phyloP scores from a whole-genome alignment of 768 basidiomycete genomes.

The Wakefieldia striispora region DNA sequence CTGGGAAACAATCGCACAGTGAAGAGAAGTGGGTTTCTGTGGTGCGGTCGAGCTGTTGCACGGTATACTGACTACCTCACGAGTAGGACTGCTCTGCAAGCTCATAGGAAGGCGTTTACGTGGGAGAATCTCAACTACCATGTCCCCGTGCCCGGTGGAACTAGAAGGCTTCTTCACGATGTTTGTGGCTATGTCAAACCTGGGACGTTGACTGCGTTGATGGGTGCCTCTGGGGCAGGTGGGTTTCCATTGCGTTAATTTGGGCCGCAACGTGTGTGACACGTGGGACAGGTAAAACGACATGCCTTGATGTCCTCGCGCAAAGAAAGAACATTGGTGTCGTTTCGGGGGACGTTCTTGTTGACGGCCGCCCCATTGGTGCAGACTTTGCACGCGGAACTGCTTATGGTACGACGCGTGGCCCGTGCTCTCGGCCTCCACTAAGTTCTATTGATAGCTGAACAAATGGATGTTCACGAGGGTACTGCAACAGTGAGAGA shows the following conservation, averaged over 20 bases:
- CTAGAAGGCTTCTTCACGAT: slow-evolving; percentile 64
- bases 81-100: background rate
- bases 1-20: slow-evolving; percentile 19
- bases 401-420: slow-evolving; percentile 59
- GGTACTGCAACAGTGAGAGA: slow-evolving; percentile 81
- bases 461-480: slow-evolving; percentile 88
- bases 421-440: slow-evolving; percentile 18
- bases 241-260: slow-evolving; percentile 24
- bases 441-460: slow-evolving; percentile 42
- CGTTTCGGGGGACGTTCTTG: slow-evolving; percentile 58
- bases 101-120: slow-evolving; percentile 53
- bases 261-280: background rate
- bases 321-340: slow-evolving; percentile 73
- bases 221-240: slow-evolving; percentile 84
- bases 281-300: slow-evolving; percentile 60
- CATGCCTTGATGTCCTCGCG: slow-evolving; percentile 70
- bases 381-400: slow-evolving; percentile 64
- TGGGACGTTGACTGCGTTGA: slow-evolving; percentile 83
- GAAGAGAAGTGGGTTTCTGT: slow-evolving; percentile 13
- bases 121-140: slow-evolving; percentile 80
- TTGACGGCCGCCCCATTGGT: slow-evolving; percentile 62
- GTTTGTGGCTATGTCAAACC: slow-evolving; percentile 82
- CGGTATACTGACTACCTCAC: background rate
- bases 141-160: slow-evolving; percentile 65
- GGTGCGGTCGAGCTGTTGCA: background rate